Conservation (phyloP, 306 rosid genomes). For the Dicorynia guianensis region DNA sequence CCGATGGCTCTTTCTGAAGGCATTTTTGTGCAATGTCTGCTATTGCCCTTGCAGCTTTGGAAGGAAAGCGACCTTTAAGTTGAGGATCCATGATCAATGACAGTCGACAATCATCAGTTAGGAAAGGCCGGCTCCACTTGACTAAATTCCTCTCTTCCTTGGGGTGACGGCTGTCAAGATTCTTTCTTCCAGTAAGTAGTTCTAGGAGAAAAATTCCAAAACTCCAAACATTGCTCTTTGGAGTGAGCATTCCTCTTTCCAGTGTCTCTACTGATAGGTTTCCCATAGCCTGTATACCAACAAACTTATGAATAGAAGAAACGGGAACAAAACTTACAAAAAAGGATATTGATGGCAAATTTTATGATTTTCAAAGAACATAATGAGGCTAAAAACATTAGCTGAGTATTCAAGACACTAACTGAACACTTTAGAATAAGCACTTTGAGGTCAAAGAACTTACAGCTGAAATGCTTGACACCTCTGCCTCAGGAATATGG, state of each 20-base stretch:
- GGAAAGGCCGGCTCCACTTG: slow-evolving; percentile 95
- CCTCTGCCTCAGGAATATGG: slow-evolving; percentile 87
- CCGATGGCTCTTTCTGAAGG: slow-evolving; percentile 94
- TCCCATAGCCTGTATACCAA: slow-evolving; percentile 76
- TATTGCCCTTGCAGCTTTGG: slow-evolving; percentile 86
- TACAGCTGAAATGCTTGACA: slow-evolving; percentile 79
- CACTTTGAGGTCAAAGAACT: slow-evolving; percentile 39
- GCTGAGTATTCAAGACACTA: not conserved
- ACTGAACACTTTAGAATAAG: not conserved
- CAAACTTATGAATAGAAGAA: slow-evolving; percentile 27
- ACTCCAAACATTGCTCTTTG: slow-evolving; percentile 98
- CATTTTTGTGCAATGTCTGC: slow-evolving; percentile 92
- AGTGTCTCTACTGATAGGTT: slow-evolving; percentile 92
- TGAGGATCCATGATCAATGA: slow-evolving; percentile 94
- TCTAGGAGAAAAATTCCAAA: slow-evolving; percentile 92
- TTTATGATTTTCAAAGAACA: not conserved
- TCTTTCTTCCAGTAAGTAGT: slow-evolving; percentile 89
- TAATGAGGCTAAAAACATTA: slow-evolving; percentile 13
- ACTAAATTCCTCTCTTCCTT: slow-evolving; percentile 96
- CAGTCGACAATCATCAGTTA: slow-evolving; percentile 79
- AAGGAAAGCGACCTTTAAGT: slow-evolving; percentile 87
- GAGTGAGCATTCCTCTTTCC: slow-evolving; percentile 95
- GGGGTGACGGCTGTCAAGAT: slow-evolving; percentile 87
- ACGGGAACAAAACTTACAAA: slow-evolving; percentile 16
- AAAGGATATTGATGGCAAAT: slow-evolving; percentile 10